Evolutionary conservation across 345 rosid genomes (phyloP).

Genomic region (Brassica incana): DNA sequence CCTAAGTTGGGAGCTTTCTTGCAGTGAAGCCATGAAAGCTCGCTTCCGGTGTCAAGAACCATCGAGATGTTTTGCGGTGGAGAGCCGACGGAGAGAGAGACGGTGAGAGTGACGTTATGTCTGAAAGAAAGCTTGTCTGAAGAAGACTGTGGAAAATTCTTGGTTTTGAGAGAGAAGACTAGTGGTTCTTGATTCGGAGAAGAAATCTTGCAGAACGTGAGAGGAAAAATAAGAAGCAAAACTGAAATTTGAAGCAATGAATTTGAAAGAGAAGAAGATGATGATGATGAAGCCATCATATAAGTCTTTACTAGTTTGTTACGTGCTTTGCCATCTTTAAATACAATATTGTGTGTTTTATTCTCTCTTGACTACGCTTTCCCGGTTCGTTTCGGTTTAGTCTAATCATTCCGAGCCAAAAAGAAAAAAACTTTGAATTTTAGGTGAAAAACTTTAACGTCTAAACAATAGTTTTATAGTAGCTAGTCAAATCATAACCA

Average conservation of each 20-base stretch:
- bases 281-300: slow-evolving; percentile 33
- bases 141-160: slow-evolving; percentile 59
- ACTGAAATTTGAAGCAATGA: slow-evolving; percentile 26
- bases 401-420: background rate
- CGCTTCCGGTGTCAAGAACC: slow-evolving; percentile 89
- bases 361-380: background rate
- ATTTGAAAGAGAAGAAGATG: slow-evolving; percentile 23
- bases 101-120: slow-evolving; percentile 69
- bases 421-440: background rate
- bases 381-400: slow-evolving; percentile 28
- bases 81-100: slow-evolving; percentile 59
- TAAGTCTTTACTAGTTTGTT: slow-evolving; percentile 22
- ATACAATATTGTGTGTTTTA: slow-evolving; percentile 20
- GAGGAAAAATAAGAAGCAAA: slow-evolving; percentile 41
- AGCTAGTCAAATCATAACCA: slow-evolving; percentile 28
- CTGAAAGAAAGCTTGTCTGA: slow-evolving; percentile 54
- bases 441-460: background rate
- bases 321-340: slow-evolving; percentile 34
- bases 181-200: slow-evolving; percentile 46
- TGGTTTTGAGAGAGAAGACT: slow-evolving; percentile 52
- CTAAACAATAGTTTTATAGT: slow-evolving; percentile 26
- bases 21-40: slow-evolving; percentile 84
- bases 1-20: slow-evolving; percentile 45
- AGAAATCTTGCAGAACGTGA: slow-evolving; percentile 15
- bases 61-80: slow-evolving; percentile 70